Base-by-base conservation (phyloP, 495 filamentous ascomycete genomes). In the Daldinia concentrica region DNA sequence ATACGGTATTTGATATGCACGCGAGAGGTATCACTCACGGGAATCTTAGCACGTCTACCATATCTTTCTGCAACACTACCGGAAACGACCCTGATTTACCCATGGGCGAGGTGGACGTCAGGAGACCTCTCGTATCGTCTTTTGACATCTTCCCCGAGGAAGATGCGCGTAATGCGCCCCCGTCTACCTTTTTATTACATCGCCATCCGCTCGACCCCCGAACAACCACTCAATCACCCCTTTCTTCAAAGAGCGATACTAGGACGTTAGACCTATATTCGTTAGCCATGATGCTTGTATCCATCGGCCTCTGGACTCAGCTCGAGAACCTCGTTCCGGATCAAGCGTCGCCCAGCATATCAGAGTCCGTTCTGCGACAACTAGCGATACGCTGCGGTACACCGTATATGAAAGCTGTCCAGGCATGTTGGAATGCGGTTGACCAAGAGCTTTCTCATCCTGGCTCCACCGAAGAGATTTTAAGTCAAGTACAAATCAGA, bases 271-370 rank as follows among this genome's bases (percentile, higher is more conserved):
- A 98, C 73, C 84, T 97, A 0, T 97, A 96, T 76, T 91, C 92
- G 3, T 82, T 98, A 2, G 93, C 92, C 37, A 86, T 97, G 72
- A 83, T 97, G 12, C 82, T 98, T 11, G 79, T 97, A 30, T 94
- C 96, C 62, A 90, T 98, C 64, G 94, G 94, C 27, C 83, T 97
- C 1, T 98, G 94, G 94, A 89, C 87, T n/a, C 89, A 91, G 3
- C 83, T 97, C 39, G 83, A 86, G 37, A 86, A 88, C 61, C 82
- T 91, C 3, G 84, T 86, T 32, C 77, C 83, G 29, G 73, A 76
- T 36, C 51, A 72, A n/a, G 64, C 72, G 6, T 76, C 76, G 0
- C 77, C 81, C 2, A 68, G 71, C 2, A 66, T 86, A 1, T 74
- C 83, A 6, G 78, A 84, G 32, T 76, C 81, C n/a, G 78, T 84